Conservation (phyloP, 2,329 filamentous ascomycete genomes). For the Tolypocladium album region DNA sequence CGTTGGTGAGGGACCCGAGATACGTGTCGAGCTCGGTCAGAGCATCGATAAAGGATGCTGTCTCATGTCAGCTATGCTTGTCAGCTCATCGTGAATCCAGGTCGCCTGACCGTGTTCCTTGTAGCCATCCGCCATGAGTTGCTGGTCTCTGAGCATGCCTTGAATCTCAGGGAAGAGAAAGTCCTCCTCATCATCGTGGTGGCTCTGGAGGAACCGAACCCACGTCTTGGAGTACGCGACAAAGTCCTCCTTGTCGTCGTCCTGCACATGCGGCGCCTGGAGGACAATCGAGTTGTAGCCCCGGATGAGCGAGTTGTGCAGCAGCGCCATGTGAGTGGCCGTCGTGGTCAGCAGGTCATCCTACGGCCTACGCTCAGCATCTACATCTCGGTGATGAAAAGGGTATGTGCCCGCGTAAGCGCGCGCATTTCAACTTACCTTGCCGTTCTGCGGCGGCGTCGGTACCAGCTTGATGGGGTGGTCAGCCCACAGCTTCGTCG, state of each 20-base stretch:
- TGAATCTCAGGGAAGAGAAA: constrained; percentile 45
- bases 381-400: not conserved
- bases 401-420: not conserved
- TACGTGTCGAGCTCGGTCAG: constrained; percentile 42
- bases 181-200: constrained; percentile 50
- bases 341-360: constrained; percentile 48
- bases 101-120: constrained; percentile 39
- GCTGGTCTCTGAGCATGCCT: constrained; percentile 36
- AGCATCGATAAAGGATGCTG: constrained; percentile 38
- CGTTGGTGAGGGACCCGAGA: constrained; percentile 29
- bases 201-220: constrained; percentile 47
- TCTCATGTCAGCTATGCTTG: not conserved
- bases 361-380: constrained; percentile 15
- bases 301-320: constrained; percentile 53
- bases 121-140: constrained; percentile 39
- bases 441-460: constrained; percentile 41
- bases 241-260: constrained; percentile 44
- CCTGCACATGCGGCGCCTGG: constrained; percentile 41
- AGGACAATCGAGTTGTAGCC: constrained; percentile 54
- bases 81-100: not conserved
- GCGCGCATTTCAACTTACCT: constrained; percentile 21
- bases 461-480: constrained; percentile 41
- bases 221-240: constrained; percentile 46
- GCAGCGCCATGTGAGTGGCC: constrained; percentile 49
- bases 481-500: constrained; percentile 38